Evolutionary conservation across 352 stramenopile species (phyloP).

Genomic region (Globisporangium yorkense): DNA sequence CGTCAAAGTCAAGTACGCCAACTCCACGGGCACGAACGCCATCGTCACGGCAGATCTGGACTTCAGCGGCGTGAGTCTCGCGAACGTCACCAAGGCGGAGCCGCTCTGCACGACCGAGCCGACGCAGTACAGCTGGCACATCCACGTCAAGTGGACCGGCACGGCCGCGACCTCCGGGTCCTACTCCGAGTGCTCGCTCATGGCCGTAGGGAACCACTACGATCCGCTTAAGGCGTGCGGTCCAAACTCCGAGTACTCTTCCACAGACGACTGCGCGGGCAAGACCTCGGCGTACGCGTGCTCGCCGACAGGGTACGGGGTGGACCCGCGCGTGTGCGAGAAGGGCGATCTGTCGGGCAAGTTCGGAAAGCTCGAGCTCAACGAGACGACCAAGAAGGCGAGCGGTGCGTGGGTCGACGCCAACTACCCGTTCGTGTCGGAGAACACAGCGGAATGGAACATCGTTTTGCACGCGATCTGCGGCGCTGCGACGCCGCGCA

Average conservation of each 20-base stretch:
- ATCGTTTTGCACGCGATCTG: conserved; percentile 64
- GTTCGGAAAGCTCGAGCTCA: conserved; percentile 28
- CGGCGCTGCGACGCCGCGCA: conserved; percentile 29
- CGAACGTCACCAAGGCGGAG: conserved; percentile 21
- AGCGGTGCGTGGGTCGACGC: conserved; percentile 30
- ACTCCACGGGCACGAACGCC: conserved; percentile 4
- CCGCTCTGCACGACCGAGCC: conserved; percentile 33
- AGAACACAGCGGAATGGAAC: conserved; percentile 48
- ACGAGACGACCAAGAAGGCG: conserved; percentile 16
- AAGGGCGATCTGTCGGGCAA: conserved; percentile 43
- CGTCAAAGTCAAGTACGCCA: conserved; percentile 32
- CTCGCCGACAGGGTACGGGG: conserved; percentile 19
- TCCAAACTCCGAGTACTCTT: conserved; percentile 26
- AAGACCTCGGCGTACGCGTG: conserved; percentile 21
- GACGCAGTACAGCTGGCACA: conserved; percentile 24
- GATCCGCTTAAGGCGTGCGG: conserved; percentile 31
- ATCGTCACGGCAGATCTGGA: conserved; percentile 36
- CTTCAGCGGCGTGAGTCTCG: conserved; percentile 27
- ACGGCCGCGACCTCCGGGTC: conserved; percentile 15
- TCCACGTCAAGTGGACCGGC: conserved; percentile 26
- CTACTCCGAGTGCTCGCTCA: conserved; percentile 19
- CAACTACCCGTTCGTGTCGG: conserved; percentile 31
- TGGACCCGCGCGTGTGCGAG: conserved; percentile 22
- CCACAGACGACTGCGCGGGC: conserved; percentile 4
- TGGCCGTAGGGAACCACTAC: conserved; percentile 28